Conservation (phyloP, 2,329 filamentous ascomycete genomes). For the Trichoderma hamatum region DNA sequence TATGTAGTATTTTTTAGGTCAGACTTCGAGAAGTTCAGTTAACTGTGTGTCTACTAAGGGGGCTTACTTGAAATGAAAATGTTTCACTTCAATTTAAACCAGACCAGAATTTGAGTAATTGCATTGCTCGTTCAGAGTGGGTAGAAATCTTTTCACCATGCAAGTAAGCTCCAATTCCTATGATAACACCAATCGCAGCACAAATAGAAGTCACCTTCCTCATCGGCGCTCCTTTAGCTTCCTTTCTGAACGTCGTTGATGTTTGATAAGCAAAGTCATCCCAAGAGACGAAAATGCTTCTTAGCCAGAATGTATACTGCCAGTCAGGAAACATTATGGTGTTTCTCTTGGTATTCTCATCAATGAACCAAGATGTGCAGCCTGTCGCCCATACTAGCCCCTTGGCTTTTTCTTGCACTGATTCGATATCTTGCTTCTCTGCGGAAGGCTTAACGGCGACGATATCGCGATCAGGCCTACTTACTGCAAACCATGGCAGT, state of each 20-base stretch:
- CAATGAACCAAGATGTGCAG: conserved; percentile 56
- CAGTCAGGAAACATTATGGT: conserved; percentile 57
- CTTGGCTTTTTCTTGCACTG: conserved; percentile 46
- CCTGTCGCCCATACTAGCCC: conserved; percentile 53
- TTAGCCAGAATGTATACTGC: conserved; percentile 52
- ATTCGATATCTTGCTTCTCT: conserved; percentile 34
- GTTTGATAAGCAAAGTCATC: conserved; percentile 38
- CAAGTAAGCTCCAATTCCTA: not conserved
- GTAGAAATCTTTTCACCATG: not conserved
- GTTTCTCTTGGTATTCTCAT: conserved; percentile 50
- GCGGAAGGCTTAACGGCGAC: conserved; percentile 38
- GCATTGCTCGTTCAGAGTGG: not conserved
- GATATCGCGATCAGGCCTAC: conserved; percentile 33
- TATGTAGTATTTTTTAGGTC: too few relatives aligned
- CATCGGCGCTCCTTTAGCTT: too few relatives aligned
- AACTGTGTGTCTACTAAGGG: too few relatives aligned
- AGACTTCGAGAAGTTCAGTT: too few relatives aligned
- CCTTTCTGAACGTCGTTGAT: not conserved
- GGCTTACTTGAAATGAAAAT: too few relatives aligned
- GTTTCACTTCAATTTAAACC: not conserved
- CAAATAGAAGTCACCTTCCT: not conserved
- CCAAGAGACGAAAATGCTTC: conserved; percentile 49
- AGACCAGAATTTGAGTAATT: not conserved
- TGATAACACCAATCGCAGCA: not conserved
- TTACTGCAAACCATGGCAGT: conserved; percentile 10